Conservation (phyloP, 2,329 filamentous ascomycete species). For the Aspergillus fumigatus region DNA sequence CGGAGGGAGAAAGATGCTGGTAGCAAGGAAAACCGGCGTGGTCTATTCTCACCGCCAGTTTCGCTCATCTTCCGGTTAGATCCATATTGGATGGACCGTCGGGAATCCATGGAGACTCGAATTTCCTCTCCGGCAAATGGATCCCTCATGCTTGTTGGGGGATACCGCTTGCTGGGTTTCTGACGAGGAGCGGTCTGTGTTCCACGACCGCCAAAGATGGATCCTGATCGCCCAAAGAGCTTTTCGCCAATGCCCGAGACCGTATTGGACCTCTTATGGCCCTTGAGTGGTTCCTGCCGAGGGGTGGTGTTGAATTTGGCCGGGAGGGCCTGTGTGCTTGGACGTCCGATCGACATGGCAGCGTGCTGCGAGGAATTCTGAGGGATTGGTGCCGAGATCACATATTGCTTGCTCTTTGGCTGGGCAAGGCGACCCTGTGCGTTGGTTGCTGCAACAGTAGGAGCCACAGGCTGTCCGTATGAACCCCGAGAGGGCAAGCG, state of each 20-base stretch:
- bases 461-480: conserved; percentile 84
- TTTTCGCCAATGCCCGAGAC: conserved; percentile 79
- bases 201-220: conserved; percentile 64
- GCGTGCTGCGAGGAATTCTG: conserved; percentile 50
- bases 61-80: conserved; percentile 68
- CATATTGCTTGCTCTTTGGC: conserved; percentile 65
- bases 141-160: conserved; percentile 85
- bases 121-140: conserved; percentile 57
- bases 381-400: conserved; percentile 64
- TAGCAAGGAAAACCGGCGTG: conserved; percentile 66
- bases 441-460: conserved; percentile 82
- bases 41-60: conserved; percentile 57
- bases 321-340: conserved; percentile 55
- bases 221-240: conserved; percentile 77
- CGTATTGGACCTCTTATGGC: conserved; percentile 67
- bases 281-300: conserved; percentile 42
- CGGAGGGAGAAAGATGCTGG: conserved; percentile 62
- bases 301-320: conserved; percentile 55
- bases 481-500: conserved; percentile 70
- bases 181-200: conserved; percentile 37
- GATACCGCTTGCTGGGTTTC: conserved; percentile 64
- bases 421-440: conserved; percentile 87
- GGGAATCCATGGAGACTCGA: conserved; percentile 67
- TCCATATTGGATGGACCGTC: conserved; percentile 66
- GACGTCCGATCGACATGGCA: conserved; percentile 55